A percentile compares a stretch with the other conserved stretches of the same genome.
Evolutionary conservation across 768 basidiomycete genomes (phyloP).

Genomic region (Collybia mongolica): DNA sequence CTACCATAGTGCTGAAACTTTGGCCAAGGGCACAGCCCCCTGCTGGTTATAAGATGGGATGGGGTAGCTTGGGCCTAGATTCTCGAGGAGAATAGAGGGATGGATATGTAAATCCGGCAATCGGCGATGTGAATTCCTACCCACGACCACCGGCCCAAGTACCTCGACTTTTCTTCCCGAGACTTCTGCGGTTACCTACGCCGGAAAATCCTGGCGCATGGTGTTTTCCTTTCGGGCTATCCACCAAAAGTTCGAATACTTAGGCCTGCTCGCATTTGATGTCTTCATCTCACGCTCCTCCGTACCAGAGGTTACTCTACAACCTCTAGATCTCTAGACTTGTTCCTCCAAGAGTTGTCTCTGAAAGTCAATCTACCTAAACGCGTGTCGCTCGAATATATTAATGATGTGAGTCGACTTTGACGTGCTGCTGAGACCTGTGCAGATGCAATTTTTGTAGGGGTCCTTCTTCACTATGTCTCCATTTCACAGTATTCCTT

Average conservation of each 20-base stretch:
- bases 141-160: background rate
- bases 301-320: background rate
- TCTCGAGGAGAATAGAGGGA: background rate
- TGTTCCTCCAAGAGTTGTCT: background rate
- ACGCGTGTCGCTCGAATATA: background rate
- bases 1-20: too few species aligned
- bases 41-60: background rate
- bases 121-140: background rate
- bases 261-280: conserved; percentile 7
- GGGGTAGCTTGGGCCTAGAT: background rate
- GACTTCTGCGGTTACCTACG: conserved; percentile 26
- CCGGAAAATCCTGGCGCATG: conserved; percentile 28
- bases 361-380: background rate
- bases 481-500: conserved; percentile 6
- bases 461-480: background rate
- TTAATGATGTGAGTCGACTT: conserved; percentile 7
- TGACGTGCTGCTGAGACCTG: background rate
- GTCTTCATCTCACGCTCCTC: conserved; percentile 4
- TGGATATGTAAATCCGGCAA: conserved; percentile 5
- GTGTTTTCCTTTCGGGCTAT: conserved; percentile 9
- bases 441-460: background rate
- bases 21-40: too few species aligned
- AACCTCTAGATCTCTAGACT: background rate
- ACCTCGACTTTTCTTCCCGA: conserved; percentile 19
- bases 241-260: background rate